These are phyloP conservation scores for Taxillus chinensis DNA, from an alignment of 164 flowering plant species.

Conservation along the genomic window DNA sequence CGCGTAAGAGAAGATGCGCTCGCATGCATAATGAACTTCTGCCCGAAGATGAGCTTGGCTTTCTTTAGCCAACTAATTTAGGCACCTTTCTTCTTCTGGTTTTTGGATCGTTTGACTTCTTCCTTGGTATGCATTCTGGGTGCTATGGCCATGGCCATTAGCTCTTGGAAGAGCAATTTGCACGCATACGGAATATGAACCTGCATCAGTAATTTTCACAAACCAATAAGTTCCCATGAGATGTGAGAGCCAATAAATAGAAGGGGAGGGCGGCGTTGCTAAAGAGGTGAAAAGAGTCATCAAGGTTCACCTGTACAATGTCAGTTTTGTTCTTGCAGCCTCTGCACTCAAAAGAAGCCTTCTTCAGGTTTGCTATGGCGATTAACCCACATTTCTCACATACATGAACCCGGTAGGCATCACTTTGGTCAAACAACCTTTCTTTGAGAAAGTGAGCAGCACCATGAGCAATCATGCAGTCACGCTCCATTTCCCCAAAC, in stretches of 20 bases:
- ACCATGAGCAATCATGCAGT: slow-evolving; percentile 97
- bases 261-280: background rate
- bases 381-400: slow-evolving; percentile 88
- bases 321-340: slow-evolving; percentile 94
- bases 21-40: no score
- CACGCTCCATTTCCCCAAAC: slow-evolving; percentile 97
- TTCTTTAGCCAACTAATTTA: slow-evolving; percentile 9
- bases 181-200: slow-evolving; percentile 93
- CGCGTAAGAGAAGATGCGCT: no score
- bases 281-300: background rate
- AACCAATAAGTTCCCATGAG: no score
- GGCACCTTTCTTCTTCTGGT: slow-evolving; percentile 40
- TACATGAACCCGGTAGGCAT: slow-evolving; percentile 88
- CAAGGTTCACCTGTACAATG: slow-evolving; percentile 68
- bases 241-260: no score
- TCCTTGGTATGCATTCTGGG: slow-evolving; percentile 80
- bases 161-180: slow-evolving; percentile 92
- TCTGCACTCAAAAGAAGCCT: slow-evolving; percentile 86
- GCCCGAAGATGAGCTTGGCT: no score
- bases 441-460: slow-evolving; percentile 87
- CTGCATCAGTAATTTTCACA: slow-evolving; percentile 22
- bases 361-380: slow-evolving; percentile 92
- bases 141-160: slow-evolving; percentile 97
- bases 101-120: slow-evolving; percentile 41
- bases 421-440: slow-evolving; percentile 86